phyloP scores from a whole-genome alignment of 2,329 filamentous ascomycete genomes.

The Huntiella moniliformis region DNA sequence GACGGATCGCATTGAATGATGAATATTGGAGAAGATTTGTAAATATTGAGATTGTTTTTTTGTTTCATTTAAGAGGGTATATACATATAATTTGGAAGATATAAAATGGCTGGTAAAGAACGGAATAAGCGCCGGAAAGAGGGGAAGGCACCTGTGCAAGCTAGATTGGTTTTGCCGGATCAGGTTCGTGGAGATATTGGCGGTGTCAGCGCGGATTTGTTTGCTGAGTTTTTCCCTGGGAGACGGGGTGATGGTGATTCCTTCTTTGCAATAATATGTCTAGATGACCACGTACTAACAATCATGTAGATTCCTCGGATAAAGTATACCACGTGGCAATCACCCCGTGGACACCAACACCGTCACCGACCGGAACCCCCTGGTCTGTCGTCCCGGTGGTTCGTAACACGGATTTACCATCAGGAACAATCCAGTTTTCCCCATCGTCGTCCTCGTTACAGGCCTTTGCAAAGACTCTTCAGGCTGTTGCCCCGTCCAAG shows the following conservation, averaged over 20 bases:
- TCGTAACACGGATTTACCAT: conserved; percentile 43
- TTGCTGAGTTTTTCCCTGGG: conserved; percentile 56
- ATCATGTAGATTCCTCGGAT: conserved; percentile 15
- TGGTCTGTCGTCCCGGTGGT: conserved; percentile 78
- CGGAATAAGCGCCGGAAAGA: conserved; percentile 16
- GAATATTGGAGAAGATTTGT: too few relatives aligned
- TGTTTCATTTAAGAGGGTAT: neutral
- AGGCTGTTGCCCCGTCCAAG: conserved; percentile 57
- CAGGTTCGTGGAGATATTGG: conserved; percentile 72
- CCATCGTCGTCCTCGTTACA: conserved; percentile 56
- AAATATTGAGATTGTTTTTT: too few relatives aligned
- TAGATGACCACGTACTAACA: conserved; percentile 10
- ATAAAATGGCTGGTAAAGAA: conserved; percentile 5
- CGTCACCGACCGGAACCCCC: conserved; percentile 38
- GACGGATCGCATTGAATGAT: too few relatives aligned
- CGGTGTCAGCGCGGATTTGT: conserved; percentile 71
- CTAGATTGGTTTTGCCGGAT: conserved; percentile 67
- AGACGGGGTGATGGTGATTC: conserved; percentile 2
- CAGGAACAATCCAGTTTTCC: conserved; percentile 65
- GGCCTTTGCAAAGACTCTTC: conserved; percentile 55
- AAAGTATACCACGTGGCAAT: conserved; percentile 48
- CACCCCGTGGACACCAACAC: conserved; percentile 49
- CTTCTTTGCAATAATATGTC: neutral
- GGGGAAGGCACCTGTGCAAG: conserved; percentile 59
- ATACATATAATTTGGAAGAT: neutral